These are phyloP conservation scores for Neurospora sp. DNA, from an alignment of 495 filamentous ascomycete genomes.

Conservation along the genomic window DNA sequence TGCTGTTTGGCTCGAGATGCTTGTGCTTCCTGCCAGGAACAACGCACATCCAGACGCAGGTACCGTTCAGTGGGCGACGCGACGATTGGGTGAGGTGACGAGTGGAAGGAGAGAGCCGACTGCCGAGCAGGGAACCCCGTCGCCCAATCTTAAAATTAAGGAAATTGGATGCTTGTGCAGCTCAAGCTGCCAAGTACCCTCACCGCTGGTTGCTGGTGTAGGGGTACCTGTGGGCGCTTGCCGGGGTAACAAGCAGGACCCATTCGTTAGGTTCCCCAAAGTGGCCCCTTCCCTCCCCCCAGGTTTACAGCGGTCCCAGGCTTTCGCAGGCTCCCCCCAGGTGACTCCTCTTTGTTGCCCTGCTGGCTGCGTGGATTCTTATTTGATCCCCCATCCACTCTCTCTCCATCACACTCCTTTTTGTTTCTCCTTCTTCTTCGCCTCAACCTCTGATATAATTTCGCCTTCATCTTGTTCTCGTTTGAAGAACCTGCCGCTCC, in stretches of 20 bases:
- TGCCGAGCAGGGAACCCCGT: not conserved
- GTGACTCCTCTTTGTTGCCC: not conserved
- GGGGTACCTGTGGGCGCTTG: slow-evolving; percentile 8
- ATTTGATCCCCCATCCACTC: slow-evolving; percentile 12
- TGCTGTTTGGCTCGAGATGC: not conserved
- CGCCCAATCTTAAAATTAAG: slow-evolving; percentile 23
- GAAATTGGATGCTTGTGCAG: slow-evolving; percentile 12
- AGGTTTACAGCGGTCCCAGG: slow-evolving; percentile 6
- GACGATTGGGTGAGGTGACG: not conserved
- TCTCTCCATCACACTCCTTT: slow-evolving; percentile 3
- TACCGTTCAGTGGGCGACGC: not conserved
- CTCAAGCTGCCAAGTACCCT: slow-evolving; percentile 6
- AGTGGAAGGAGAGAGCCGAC: not conserved
- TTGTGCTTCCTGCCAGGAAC: not conserved
- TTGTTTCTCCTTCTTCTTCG: slow-evolving; percentile 6
- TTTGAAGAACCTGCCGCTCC: slow-evolving; percentile 16
- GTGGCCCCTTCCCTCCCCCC: not conserved
- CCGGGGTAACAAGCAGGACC: not conserved
- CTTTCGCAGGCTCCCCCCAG: not conserved
- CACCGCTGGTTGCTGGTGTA: slow-evolving; percentile 3
- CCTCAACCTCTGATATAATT: not conserved
- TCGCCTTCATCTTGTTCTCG: not conserved
- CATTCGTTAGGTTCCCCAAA: slow-evolving; percentile 3
- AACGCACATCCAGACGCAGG: not conserved
- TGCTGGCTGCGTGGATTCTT: slow-evolving; percentile 1